Base-by-base conservation (phyloP, 2,329 filamentous ascomycete species). In the Pseudogymnoascus sp. region DNA sequence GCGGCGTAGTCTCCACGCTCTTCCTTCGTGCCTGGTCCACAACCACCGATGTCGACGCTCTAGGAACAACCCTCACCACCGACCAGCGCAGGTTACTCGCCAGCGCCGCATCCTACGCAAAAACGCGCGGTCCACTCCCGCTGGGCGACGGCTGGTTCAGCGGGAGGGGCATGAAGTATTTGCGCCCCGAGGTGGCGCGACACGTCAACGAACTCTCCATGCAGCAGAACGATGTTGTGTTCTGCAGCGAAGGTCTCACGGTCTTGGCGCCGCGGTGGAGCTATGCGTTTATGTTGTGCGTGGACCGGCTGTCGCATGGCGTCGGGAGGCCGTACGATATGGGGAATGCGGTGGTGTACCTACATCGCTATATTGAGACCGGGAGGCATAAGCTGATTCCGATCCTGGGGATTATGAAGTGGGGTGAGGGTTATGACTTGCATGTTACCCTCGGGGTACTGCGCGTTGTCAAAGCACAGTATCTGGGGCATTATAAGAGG, bases 321-420 rank as follows among this genome's bases (percentile, higher is more conserved):
- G 29, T 35, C 5, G 29, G 48, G 9, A 33, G 9, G 5, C 48
- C 29, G 2, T 55, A 55, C n/a, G 48, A 55, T 55, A 21, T 55
- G 29, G 48, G 48, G 2, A 33, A 55, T 55, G 48, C 48, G 15
- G 29, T 55, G 29, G 6, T 55, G n/a, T 55, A 55, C 33, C 15
- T 55, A 5, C 48, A 15, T 13, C 48, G 18, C 5, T 55, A 55
- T n/a, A 35, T 55, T 27, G 18, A 55, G 29, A 8, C 10, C 48
- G 48, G 48, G 48, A 35, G 35, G 48, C 48, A 55, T n/a, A 55
- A 55, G 48, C 29, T 55, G 5, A 55, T 55, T 35, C 48, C 48
- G 9, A 55, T 33, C n/a, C 12, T 33, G 29, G 48, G 48, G n/a
- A 55, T 55, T 33, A 55, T 55, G 48, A 55, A 55, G 9, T 55